Evolutionary conservation across 352 stramenopile genomes (phyloP).

Genomic region (Phytophthora lateralis): DNA sequence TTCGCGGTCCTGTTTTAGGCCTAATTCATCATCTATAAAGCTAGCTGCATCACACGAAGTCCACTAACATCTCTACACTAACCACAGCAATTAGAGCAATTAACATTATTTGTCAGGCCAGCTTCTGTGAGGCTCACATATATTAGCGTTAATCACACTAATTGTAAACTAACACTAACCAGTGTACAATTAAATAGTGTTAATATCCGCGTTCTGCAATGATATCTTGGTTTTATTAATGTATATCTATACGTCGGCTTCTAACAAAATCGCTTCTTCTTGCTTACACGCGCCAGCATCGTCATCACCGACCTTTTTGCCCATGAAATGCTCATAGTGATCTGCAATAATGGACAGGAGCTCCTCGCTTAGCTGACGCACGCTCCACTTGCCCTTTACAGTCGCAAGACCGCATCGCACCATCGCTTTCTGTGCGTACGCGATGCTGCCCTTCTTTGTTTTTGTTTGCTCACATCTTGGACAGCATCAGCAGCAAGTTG

Average conservation of each 20-base stretch:
- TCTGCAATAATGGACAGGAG: neutral
- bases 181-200: neutral
- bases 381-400: neutral
- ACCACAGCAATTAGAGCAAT: too few relatives aligned
- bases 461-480: neutral
- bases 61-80: too few relatives aligned
- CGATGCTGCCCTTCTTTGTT: constrained; percentile 2
- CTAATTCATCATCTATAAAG: too few relatives aligned
- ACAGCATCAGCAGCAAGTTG: constrained; percentile 1
- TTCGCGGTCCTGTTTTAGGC: too few relatives aligned
- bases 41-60: too few relatives aligned
- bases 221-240: too few relatives aligned
- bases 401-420: neutral
- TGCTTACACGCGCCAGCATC: neutral
- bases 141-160: neutral
- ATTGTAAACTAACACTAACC: neutral
- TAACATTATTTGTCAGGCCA: neutral
- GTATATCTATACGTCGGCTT: too few relatives aligned
- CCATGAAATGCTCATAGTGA: neutral
- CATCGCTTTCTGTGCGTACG: constrained; percentile 2
- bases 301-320: neutral
- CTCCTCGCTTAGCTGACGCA: neutral
- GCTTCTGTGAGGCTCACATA: neutral
- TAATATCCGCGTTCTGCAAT: too few relatives aligned
- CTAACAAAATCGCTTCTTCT: too few relatives aligned